Evolutionary conservation across 1,284 basidiomycete genomes (phyloP).

Genomic region (Mycena citricolor): DNA sequence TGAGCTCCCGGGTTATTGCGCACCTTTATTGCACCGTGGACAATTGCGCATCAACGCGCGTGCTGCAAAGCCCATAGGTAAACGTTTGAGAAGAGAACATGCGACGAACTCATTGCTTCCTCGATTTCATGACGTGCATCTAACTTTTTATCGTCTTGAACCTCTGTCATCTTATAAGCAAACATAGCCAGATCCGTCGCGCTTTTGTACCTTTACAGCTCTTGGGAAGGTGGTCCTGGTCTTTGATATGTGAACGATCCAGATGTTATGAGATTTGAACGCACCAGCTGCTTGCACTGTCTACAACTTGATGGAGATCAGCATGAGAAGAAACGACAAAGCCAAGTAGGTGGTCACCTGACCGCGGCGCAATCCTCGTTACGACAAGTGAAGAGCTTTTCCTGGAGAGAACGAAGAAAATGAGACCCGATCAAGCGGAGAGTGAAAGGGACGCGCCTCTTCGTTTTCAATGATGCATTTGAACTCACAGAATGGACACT

Average conservation of each 20-base stretch:
- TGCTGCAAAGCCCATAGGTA: conserved; percentile 44
- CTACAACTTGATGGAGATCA: conserved; percentile 54
- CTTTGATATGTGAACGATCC: conserved; percentile 2
- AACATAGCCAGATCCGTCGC: neutral
- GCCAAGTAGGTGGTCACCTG: conserved; percentile 10
- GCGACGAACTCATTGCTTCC: conserved; percentile 80
- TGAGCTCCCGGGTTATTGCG: conserved; percentile 19
- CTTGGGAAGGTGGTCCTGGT: conserved; percentile 81
- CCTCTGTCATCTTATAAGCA: conserved; percentile 43
- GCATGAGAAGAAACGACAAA: neutral
- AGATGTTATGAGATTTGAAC: conserved; percentile 28
- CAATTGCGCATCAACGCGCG: conserved; percentile 82
- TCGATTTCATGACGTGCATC: conserved; percentile 77
- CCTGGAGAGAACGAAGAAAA: too few relatives aligned
- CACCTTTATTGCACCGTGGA: conserved; percentile 75
- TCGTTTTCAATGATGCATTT: conserved; percentile 76
- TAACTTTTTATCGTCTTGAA: conserved; percentile 68
- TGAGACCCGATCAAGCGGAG: too few relatives aligned
- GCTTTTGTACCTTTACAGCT: conserved; percentile 70
- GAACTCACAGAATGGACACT: conserved; percentile 86
- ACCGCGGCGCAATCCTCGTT: conserved; percentile 71
- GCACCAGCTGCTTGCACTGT: conserved; percentile 69
- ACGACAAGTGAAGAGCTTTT: conserved; percentile 79
- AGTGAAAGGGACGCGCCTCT: too few relatives aligned
- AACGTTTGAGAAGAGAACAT: conserved; percentile 6